Base-by-base conservation (phyloP, 169 alveolate genomes). In the Plasmodium ovale region DNA sequence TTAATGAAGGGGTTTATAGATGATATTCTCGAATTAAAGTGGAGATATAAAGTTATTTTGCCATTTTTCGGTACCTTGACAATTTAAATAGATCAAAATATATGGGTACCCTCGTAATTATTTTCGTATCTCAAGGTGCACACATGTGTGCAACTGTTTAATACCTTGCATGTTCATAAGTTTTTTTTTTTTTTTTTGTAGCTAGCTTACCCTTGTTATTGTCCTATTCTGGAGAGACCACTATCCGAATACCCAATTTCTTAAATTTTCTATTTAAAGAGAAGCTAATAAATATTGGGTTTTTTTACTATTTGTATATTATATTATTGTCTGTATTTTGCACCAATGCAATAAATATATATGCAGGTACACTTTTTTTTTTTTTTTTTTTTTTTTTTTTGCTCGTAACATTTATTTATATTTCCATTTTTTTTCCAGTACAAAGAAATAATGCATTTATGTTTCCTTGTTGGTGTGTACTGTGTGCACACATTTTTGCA, bases 271-370 rank as follows among this genome's bases (percentile, higher is more conserved):
- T 95, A 31, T 62, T 72, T 68, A 62, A 70, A 29, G 96, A 97
- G 21, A 68, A 77, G 31, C 72, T 92, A 35, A 58, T 94, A 25
- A 96, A 95, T 62, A 91, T 97, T 29, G 98, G 99, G 25, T 72
- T 94, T 25, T 59, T 97, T 42, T 97, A 95, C 82, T 92, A 94
- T 56, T 14, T 97, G 7, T 96, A 96, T 84, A 96, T 97, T 96
- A 77, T 92, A 37, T 54, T 93, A 56, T 89, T 97, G 27, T 95
- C 97, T 0, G 96, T 96, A 31, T 97, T 97, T 93, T 95, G 98
- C 54, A 95, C 99, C 1, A 97, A 97, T 90, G 94, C 98, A 16
- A 97, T 97, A 58, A 97, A 97, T 91, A 96, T 97, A 67, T 96
- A 96, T 77, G 98, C 99, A 5, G 99, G 99, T 53, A 77, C 19